These are phyloP conservation scores for Cryptococcus sp. DNA, from an alignment of 1,284 basidiomycete species.

Conservation along the genomic window DNA sequence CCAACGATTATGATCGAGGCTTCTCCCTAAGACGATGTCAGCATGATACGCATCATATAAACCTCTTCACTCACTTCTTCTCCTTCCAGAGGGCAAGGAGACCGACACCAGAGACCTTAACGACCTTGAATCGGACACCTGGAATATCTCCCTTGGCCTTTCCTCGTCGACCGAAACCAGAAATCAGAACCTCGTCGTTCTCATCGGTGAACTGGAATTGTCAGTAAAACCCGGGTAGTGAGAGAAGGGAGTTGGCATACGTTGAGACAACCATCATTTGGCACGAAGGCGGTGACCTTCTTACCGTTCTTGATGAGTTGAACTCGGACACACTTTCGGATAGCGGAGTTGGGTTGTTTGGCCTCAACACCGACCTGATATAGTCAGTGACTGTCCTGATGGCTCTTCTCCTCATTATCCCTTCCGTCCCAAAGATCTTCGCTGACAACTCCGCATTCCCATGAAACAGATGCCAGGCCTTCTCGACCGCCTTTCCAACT, in stretches of 20 bases:
- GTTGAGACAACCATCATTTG: conserved; percentile 98
- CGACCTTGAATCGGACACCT: conserved; percentile 94
- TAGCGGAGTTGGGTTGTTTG: conserved; percentile 95
- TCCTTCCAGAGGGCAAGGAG: conserved; percentile 96
- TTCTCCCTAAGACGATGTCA: conserved; percentile 60
- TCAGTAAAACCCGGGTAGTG: not conserved
- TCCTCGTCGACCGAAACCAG: conserved; percentile 98
- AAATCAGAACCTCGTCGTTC: conserved; percentile 99
- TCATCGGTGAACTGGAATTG: conserved; percentile 78
- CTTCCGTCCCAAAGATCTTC: not conserved
- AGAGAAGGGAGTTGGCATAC: not conserved
- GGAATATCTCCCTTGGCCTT: conserved; percentile 66
- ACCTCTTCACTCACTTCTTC: conserved; percentile 70
- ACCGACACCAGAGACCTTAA: conserved; percentile 99
- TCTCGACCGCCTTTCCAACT: not conserved
- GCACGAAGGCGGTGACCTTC: conserved; percentile 91
- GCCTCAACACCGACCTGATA: conserved; percentile 58
- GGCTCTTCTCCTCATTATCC: not conserved
- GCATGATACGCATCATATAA: not conserved
- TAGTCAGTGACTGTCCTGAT: conserved; percentile 1
- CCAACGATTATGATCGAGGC: conserved; percentile 71
- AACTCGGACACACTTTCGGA: conserved; percentile 99
- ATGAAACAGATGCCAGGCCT: not conserved
- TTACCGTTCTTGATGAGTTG: conserved; percentile 99
- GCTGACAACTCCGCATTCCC: not conserved